Evolutionary conservation across 768 basidiomycete genomes (phyloP).

Genomic region (Thelephora ganbajun): DNA sequence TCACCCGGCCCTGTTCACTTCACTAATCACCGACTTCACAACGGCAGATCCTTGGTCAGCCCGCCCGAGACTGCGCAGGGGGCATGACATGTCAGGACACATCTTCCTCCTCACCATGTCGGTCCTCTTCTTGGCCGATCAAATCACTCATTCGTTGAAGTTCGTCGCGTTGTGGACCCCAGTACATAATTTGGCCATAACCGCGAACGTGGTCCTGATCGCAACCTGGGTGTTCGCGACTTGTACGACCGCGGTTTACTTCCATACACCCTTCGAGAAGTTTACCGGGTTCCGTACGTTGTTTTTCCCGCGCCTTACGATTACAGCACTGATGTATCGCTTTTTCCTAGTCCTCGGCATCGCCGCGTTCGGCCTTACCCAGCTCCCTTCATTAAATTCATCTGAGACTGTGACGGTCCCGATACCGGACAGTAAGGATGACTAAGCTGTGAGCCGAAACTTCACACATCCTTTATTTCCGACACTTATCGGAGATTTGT

Average conservation of each 20-base stretch:
- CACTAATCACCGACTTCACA: neutral
- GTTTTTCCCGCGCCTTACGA: neutral
- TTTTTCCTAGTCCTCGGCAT: conserved; percentile 23
- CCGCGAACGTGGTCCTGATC: conserved; percentile 32
- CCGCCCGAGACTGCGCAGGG: conserved; percentile 52
- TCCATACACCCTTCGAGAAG: conserved; percentile 85
- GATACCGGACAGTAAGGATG: neutral
- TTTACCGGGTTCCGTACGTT: conserved; percentile 58
- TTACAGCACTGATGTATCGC: neutral
- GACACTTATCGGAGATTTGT: too few species aligned
- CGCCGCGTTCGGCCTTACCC: conserved; percentile 20
- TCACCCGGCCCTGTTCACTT: conserved; percentile 47
- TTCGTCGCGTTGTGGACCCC: conserved; percentile 20
- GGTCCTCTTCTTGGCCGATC: conserved; percentile 64
- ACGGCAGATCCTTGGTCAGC: conserved; percentile 26
- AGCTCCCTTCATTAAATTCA: conserved; percentile 8
- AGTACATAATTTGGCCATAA: conserved; percentile 34
- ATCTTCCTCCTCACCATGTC: conserved; percentile 79
- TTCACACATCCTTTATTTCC: too few species aligned
- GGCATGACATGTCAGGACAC: conserved; percentile 92
- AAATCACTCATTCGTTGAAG: conserved; percentile 42
- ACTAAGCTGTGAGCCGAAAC: neutral
- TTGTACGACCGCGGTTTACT: conserved; percentile 77
- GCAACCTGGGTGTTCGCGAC: conserved; percentile 59
- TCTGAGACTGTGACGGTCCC: neutral